Conservation (phyloP, 441 rosid species). For the Oxalis stricta region DNA sequence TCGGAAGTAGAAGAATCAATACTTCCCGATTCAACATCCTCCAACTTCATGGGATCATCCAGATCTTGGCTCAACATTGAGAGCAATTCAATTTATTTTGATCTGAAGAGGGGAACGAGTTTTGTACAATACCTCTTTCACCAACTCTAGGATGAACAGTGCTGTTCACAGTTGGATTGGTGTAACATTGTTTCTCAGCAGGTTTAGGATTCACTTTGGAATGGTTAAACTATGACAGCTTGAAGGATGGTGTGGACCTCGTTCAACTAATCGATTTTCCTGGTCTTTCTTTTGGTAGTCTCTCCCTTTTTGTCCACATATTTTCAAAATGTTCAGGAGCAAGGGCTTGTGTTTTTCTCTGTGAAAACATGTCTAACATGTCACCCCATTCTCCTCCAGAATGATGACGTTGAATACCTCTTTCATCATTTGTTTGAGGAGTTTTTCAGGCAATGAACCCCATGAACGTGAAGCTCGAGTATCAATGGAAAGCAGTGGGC, state of each 20-base stretch:
- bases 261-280: constrained; percentile 30
- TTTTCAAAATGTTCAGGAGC: constrained; percentile 96
- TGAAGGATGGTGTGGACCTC: constrained; percentile 32
- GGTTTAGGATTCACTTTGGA: too few species aligned
- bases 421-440: constrained; percentile 35
- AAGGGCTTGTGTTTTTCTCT: constrained; percentile 77
- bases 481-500: constrained; percentile 88
- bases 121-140: constrained; percentile 17
- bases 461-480: constrained; percentile 61
- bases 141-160: constrained; percentile 15
- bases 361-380: constrained; percentile 66
- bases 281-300: constrained; percentile 57
- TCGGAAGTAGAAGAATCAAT: constrained; percentile 62
- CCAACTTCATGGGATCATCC: constrained; percentile 27
- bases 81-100: constrained; percentile 26
- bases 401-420: constrained; percentile 29
- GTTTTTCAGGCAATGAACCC: constrained; percentile 48
- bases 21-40: constrained; percentile 39
- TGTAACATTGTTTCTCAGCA: constrained; percentile 18
- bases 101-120: constrained; percentile 15
- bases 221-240: too few species aligned
- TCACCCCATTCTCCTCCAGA: constrained; percentile 80
- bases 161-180: constrained; percentile 13
- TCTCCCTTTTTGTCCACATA: constrained; percentile 98
- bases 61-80: constrained; percentile 18